Base-by-base conservation (phyloP, 495 filamentous ascomycete genomes). In the Bombardia bombarda region DNA sequence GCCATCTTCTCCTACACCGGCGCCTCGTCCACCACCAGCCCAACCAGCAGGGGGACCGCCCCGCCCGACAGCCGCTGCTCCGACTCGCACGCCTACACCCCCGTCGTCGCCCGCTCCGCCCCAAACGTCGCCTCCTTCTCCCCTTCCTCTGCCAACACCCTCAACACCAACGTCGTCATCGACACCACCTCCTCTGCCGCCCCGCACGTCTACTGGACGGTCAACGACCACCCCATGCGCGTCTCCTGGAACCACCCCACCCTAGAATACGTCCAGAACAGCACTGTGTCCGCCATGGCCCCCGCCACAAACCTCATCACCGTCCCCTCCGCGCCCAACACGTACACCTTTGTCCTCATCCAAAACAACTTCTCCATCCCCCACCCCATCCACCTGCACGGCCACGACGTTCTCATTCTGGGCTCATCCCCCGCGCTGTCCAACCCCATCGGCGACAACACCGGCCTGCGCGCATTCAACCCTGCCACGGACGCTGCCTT, bases 381-480 rank as follows among this genome's bases (percentile, higher is more conserved):
- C 1, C 75, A 66, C 35, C 71, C 71, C 20, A 65, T 74, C 16
- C 69, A 77, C 43, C 61, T 79, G 2, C 69, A 58, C 41, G 73
- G 72, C 2, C 66, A 80, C 49, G 66, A 79, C 46, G 72, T 81
- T 54, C 59, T 60, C 20, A 62, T 80, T n/a, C 52, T 79, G 10
- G 60, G 68, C 0, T 53, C 62, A 13, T 74, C 75, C 49, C 40
- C 55, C 0, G 43, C 55, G 0, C 44, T 53, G 0, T 35, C 38
- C 0, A 45, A 53, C 12, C 55, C 55, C 1, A 7, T 48, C 7
- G 34, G 41, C 7, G 50, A 49, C 4, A 38, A 17, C 2, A 52
- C 47, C 13, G 14, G 9, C 7, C 41, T 56, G 0, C 34, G 52
- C 2, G 13, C 43, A 55, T 77, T 65, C 49, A 66, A 43, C 22